Conservation (phyloP, 2,329 filamentous ascomycete species). For the Colletotrichum siamense region DNA sequence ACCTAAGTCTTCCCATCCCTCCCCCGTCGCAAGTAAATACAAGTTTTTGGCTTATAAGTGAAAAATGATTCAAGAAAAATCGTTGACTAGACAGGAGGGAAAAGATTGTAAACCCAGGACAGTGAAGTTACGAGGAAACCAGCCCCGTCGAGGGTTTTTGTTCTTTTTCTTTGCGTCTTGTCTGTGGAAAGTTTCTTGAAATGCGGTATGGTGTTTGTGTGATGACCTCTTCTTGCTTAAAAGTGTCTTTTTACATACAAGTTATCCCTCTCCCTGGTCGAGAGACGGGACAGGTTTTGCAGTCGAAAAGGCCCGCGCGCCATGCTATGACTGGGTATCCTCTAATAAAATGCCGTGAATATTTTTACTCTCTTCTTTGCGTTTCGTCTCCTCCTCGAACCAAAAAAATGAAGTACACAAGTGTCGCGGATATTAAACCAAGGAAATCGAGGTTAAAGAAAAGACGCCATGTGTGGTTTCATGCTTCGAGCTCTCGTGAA, state of each 20-base stretch:
- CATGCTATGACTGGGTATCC: constrained; percentile 21
- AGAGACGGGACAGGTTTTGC: neutral
- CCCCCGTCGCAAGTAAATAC: neutral
- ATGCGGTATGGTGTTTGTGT: neutral
- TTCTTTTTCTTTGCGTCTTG: neutral
- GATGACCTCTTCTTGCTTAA: constrained; percentile 1
- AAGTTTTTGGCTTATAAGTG: neutral
- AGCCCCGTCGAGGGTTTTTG: constrained; percentile 17
- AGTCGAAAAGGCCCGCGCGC: neutral
- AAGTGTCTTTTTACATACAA: constrained; percentile 8
- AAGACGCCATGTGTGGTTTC: neutral
- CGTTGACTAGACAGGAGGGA: neutral
- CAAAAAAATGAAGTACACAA: neutral
- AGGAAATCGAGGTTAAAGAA: neutral
- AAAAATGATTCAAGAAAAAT: neutral
- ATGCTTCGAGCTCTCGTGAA: neutral
- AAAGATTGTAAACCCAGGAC: constrained; percentile 1
- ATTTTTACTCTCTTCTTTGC: neutral
- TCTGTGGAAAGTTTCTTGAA: neutral
- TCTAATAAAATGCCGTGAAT: constrained; percentile 21
- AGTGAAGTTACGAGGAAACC: constrained; percentile 11
- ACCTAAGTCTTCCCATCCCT: neutral
- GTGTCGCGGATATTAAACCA: constrained; percentile 8
- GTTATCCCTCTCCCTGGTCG: neutral
- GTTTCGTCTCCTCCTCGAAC: neutral